These are phyloP conservation scores for Colletotrichum zoysiae DNA, from an alignment of 2,329 filamentous ascomycete genomes.

Conservation along the genomic window DNA sequence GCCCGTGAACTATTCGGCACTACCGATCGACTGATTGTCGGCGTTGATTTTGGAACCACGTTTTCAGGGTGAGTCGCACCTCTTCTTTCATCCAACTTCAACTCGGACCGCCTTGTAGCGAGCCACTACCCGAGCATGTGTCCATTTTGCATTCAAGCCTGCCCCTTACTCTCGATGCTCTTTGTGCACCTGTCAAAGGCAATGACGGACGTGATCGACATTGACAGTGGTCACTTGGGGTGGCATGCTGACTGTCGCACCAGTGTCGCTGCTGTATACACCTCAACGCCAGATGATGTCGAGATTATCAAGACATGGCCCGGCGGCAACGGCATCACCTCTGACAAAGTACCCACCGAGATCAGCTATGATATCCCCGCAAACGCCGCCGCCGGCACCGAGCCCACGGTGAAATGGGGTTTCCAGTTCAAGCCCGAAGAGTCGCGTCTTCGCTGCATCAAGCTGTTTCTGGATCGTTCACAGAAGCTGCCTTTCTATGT, in stretches of 20 bases:
- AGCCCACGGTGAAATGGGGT: constrained; percentile 77
- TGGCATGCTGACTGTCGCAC: constrained; percentile 34
- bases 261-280: constrained; percentile 79
- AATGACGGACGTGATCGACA: neutral
- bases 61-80: constrained; percentile 75
- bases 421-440: constrained; percentile 87
- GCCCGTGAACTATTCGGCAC: constrained; percentile 63
- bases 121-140: neutral
- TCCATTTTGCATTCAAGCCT: neutral
- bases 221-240: constrained; percentile 4
- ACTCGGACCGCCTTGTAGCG: neutral
- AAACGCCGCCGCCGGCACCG: constrained; percentile 52
- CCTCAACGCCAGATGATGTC: constrained; percentile 81
- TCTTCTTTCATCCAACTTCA: neutral
- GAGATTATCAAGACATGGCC: constrained; percentile 90
- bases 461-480: constrained; percentile 84
- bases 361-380: constrained; percentile 70
- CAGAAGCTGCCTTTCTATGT: constrained; percentile 87
- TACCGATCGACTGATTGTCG: constrained; percentile 78
- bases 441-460: constrained; percentile 82
- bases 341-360: constrained; percentile 87
- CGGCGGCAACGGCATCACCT: constrained; percentile 87
- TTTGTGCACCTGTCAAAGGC: constrained; percentile 5
- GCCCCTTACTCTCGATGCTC: neutral
- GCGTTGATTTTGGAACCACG: constrained; percentile 87